Conservation (phyloP, 495 filamentous ascomycete species). For the Saxophila tyrrhenica region DNA sequence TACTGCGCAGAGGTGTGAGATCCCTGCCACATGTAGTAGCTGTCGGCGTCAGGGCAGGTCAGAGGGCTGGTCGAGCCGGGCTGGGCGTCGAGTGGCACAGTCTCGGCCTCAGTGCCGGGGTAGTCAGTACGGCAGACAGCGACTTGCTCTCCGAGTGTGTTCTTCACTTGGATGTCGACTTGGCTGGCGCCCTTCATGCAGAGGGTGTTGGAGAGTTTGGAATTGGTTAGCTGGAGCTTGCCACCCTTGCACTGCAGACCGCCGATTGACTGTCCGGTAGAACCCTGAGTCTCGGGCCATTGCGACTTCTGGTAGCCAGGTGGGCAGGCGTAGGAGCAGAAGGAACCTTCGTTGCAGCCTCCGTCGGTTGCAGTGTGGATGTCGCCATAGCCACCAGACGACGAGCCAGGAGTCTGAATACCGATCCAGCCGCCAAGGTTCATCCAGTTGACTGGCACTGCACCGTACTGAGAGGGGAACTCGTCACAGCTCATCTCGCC, state of each 20-base stretch:
- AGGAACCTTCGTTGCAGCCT: slow-evolving; percentile 47
- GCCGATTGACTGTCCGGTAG: slow-evolving; percentile 76
- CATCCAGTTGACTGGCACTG: slow-evolving; percentile 57
- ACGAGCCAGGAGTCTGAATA: slow-evolving; percentile 49
- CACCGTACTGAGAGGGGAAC: slow-evolving; percentile 79
- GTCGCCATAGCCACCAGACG: slow-evolving; percentile 38
- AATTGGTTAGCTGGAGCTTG: slow-evolving; percentile 68
- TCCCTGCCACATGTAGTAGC: slow-evolving; percentile 68
- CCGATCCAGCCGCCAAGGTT: slow-evolving; percentile 67
- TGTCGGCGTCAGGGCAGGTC: slow-evolving; percentile 57
- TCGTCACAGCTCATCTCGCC: slow-evolving; percentile 56
- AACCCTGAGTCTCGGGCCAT: slow-evolving; percentile 74
- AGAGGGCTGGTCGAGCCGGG: slow-evolving; percentile 48
- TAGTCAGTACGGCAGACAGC: slow-evolving; percentile 94
- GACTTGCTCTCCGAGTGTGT: slow-evolving; percentile 52
- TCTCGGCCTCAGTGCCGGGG: slow-evolving; percentile 76
- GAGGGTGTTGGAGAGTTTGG: slow-evolving; percentile 49
- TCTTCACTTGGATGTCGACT: slow-evolving; percentile 51
- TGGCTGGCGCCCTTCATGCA: slow-evolving; percentile 64
- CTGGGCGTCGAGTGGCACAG: slow-evolving; percentile 54
- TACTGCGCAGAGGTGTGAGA: slow-evolving; percentile 81
- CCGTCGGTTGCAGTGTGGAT: slow-evolving; percentile 44
- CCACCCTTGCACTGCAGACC: slow-evolving; percentile 74
- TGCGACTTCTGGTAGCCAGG: slow-evolving; percentile 85
- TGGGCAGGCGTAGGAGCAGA: slow-evolving; percentile 93